Evolutionary conservation across 495 filamentous ascomycete genomes (phyloP), one percentile per base, ranked within the genome.

Genomic region (Tuber aestivum): DNA sequence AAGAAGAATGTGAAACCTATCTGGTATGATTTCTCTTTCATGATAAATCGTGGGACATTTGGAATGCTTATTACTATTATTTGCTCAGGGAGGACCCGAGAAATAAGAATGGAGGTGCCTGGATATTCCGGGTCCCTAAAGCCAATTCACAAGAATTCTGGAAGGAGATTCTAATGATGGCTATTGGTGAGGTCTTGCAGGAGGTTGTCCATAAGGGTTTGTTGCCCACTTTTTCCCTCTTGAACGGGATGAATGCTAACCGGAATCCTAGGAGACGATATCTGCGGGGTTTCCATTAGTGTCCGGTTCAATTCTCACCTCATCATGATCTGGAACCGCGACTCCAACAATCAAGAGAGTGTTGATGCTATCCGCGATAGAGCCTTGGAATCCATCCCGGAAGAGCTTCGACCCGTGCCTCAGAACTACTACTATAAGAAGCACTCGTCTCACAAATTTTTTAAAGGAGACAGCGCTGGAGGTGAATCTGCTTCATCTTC

Each of bases 271-370:
- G 91, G 89, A 75, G 94, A 97, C 82, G 92, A 94, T 76, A 91
- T 94, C 74, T 93, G 91, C 81, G 92, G 92, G 70, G 88, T 94
- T 74, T 89, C 88, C 16, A 87, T 92, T 71, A 90, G 89, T 6
- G 90, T 92, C 72, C 88, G 92, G 76, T 93, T 92, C 83, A 93
- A 90, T 83, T 90, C 89, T 5, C 89, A 93, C 79, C 87, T 94
- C 56, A 91, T 97, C 82, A 91, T 90, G 71, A 88, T 97, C 78
- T 97, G 94, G 94, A 94, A 96, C 84, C 91, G 94, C 45, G 91
- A 94, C 78, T 87, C 87, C 44, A 90, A 88, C 23, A 91, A 93
- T 82, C 86, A 92, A 75, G 89, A 86, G 75, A 94, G 92, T 4
- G 90, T 94, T 76, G 89, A 93, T 76, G 87, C 84, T 65, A 87